Conservation (phyloP, 257 asterid species). For the Solanum neorickii region DNA sequence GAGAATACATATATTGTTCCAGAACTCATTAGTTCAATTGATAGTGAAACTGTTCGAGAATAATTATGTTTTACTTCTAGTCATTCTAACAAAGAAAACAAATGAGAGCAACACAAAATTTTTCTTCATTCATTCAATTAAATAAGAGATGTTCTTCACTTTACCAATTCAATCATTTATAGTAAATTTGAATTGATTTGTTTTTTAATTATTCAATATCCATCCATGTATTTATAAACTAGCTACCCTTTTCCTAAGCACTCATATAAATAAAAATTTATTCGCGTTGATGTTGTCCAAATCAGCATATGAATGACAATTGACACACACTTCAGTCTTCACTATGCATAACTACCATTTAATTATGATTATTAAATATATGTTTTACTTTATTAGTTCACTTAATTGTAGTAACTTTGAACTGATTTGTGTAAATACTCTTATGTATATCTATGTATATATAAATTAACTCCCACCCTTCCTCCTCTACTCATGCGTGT, state of each 20-base stretch:
- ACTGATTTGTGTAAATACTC: background rate
- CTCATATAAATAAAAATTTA: background rate
- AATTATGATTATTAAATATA: background rate
- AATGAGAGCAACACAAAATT: too few species aligned
- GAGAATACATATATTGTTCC: too few species aligned
- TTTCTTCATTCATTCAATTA: too few species aligned
- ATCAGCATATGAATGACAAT: background rate
- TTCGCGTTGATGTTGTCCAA: background rate
- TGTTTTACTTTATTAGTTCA: background rate
- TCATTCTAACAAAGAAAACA: too few species aligned
- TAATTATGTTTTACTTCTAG: too few species aligned
- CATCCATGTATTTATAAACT: background rate
- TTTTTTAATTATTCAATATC: background rate
- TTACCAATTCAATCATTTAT: background rate
- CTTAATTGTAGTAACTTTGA: background rate
- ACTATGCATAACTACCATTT: background rate
- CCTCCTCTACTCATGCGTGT: background rate
- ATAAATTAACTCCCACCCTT: background rate
- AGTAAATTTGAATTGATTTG: background rate
- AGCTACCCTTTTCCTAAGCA: background rate
- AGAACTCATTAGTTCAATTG: too few species aligned
- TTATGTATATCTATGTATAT: background rate
- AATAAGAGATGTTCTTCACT: background rate
- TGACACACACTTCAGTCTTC: background rate
- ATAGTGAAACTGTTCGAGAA: too few species aligned